Conservation (phyloP, 1,284 basidiomycete genomes). For the Vanrija sp. region DNA sequence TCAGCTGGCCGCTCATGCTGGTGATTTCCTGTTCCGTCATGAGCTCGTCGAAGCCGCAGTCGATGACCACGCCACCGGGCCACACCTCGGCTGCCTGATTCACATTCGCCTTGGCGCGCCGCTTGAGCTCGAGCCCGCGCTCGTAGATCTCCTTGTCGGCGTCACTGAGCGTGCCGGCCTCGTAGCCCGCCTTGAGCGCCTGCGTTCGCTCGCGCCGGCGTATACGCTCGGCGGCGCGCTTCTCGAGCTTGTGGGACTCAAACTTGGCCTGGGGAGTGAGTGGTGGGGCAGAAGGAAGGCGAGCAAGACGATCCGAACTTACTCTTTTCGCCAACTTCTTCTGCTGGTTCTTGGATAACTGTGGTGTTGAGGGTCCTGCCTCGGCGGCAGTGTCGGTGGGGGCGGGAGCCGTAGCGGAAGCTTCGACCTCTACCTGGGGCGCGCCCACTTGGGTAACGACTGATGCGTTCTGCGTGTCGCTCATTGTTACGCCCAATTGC, state of each 20-base stretch:
- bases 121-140: constrained; percentile 20
- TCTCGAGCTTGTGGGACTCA: constrained; percentile 28
- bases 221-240: constrained; percentile 33
- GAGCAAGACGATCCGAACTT: constrained; percentile 8
- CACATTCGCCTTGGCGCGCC: constrained; percentile 15
- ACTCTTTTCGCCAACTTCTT: constrained; percentile 37
- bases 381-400: neutral
- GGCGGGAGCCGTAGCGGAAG: neutral
- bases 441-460: neutral
- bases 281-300: constrained; percentile 13
- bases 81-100: constrained; percentile 31
- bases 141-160: constrained; percentile 29
- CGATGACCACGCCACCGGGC: constrained; percentile 74
- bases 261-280: constrained; percentile 10
- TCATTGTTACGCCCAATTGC: neutral
- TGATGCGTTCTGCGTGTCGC: neutral
- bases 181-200: constrained; percentile 24
- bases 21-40: constrained; percentile 94
- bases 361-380: neutral
- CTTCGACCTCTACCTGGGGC: neutral
- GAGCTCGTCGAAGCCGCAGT: constrained; percentile 88
- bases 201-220: constrained; percentile 22
- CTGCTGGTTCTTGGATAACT: constrained; percentile 31
- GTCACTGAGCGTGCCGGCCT: constrained; percentile 33
- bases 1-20: constrained; percentile 81